These are phyloP conservation scores for Begonia fuchsioides DNA, from an alignment of 306 rosid genomes.

Conservation along the genomic window DNA sequence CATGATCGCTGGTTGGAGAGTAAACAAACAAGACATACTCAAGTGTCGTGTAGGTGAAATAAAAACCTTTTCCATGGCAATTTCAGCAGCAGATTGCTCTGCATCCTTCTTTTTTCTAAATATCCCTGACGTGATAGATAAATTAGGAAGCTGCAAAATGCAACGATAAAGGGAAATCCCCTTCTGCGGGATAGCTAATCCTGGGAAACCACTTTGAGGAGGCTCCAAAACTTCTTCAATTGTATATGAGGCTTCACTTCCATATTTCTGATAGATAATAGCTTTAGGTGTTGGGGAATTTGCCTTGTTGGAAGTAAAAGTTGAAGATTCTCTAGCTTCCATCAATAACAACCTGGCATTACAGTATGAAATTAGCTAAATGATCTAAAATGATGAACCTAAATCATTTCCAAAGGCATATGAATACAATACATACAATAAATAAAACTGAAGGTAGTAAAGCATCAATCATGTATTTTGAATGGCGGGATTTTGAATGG, in stretches of 20 bases:
- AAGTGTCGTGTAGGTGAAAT: slow-evolving; percentile 8
- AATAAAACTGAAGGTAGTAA: too few species aligned
- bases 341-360: slow-evolving; percentile 14
- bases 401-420: too few species aligned
- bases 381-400: too few species aligned
- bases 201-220: slow-evolving; percentile 49
- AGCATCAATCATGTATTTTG: too few species aligned
- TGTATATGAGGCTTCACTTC: slow-evolving; percentile 41
- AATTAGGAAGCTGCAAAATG: slow-evolving; percentile 69
- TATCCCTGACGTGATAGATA: slow-evolving; percentile 46
- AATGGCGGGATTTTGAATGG: too few species aligned
- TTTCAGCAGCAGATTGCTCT: slow-evolving; percentile 81
- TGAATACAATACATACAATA: too few species aligned
- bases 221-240: slow-evolving; percentile 63
- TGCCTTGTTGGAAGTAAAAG: slow-evolving; percentile 18
- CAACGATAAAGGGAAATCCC: slow-evolving; percentile 63
- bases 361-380: background rate
- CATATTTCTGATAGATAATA: slow-evolving; percentile 51
- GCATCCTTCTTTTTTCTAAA: slow-evolving; percentile 88
- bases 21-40: background rate
- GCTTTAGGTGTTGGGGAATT: slow-evolving; percentile 49
- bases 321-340: slow-evolving; percentile 28
- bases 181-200: slow-evolving; percentile 41
- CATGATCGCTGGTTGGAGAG: background rate
- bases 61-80: slow-evolving; percentile 71